phyloP scores from a whole-genome alignment of 345 rosid genomes.

The Salix exigua region DNA sequence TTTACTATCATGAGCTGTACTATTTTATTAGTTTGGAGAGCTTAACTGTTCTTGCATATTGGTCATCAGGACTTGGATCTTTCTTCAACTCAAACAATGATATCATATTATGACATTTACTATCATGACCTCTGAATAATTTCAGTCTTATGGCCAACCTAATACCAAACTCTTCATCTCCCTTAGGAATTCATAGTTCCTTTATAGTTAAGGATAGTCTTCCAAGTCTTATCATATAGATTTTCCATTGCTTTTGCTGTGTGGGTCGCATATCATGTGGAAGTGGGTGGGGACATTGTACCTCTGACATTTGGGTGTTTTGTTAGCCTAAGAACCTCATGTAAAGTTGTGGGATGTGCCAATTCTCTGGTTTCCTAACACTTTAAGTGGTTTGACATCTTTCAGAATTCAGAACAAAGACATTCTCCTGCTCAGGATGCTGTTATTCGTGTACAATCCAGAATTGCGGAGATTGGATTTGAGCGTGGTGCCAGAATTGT shows the following conservation, averaged over 20 bases:
- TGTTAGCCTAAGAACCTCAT: background rate
- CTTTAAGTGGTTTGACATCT: slow-evolving; percentile 6
- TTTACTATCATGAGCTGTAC: slow-evolving; percentile 12
- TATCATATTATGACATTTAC: background rate
- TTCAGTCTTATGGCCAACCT: too few relatives aligned
- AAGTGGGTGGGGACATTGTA: too few relatives aligned
- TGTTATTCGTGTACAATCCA: slow-evolving; percentile 61
- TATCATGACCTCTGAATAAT: background rate
- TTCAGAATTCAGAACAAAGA: slow-evolving; percentile 61
- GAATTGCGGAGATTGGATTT: slow-evolving; percentile 71
- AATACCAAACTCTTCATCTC: too few relatives aligned
- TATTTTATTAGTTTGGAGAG: slow-evolving; percentile 20
- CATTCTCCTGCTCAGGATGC: slow-evolving; percentile 75
- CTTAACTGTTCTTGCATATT: slow-evolving; percentile 17
- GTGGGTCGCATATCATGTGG: too few relatives aligned
- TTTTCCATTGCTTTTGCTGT: too few relatives aligned
- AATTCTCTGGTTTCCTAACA: background rate
- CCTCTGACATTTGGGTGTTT: background rate
- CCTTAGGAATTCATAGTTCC: too few relatives aligned
- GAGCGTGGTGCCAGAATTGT: slow-evolving; percentile 62
- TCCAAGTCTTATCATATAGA: too few relatives aligned
- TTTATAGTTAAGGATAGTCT: too few relatives aligned
- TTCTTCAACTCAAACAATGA: background rate
- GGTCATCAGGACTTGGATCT: slow-evolving; percentile 6
- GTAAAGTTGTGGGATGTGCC: background rate